These are phyloP conservation scores for Amanita fuliginea DNA, from an alignment of 768 basidiomycete species.

Conservation along the genomic window DNA sequence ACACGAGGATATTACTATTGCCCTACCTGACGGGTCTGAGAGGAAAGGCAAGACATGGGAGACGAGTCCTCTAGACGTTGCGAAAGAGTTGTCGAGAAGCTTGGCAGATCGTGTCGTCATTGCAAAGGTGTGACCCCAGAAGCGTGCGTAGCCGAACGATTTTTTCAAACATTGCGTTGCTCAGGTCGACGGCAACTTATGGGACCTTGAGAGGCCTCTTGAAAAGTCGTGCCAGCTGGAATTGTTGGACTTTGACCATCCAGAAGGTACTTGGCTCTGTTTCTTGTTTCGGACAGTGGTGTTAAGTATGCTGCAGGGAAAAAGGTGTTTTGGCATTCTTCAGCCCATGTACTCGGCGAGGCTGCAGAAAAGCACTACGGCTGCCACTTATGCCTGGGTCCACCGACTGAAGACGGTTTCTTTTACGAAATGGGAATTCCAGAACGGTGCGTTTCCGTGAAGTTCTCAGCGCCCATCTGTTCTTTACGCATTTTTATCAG, in stretches of 20 bases:
- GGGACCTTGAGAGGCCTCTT: conserved; percentile 95
- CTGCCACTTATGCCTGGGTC: conserved; percentile 93
- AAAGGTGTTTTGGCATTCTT: conserved; percentile 99
- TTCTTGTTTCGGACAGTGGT: no score
- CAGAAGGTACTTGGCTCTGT: conserved; percentile 46
- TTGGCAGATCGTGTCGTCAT: conserved; percentile 87
- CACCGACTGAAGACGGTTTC: conserved; percentile 96
- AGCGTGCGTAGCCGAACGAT: background rate
- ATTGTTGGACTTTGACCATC: conserved; percentile 85
- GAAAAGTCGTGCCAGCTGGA: conserved; percentile 75
- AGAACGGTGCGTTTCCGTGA: conserved; percentile 40
- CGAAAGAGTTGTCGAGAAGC: conserved; percentile 78
- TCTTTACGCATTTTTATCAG: conserved; percentile 23
- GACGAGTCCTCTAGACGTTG: conserved; percentile 86
- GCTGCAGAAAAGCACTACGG: conserved; percentile 94
- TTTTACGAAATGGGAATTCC: conserved; percentile 98
- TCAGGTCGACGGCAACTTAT: conserved; percentile 76
- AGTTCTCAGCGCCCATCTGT: background rate
- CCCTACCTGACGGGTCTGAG: conserved; percentile 77
- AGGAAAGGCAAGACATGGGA: conserved; percentile 87
- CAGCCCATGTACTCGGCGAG: conserved; percentile 96
- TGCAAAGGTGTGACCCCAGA: conserved; percentile 54
- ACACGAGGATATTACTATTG: conserved; percentile 73
- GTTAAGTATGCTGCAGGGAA: conserved; percentile 45
- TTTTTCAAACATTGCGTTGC: background rate